phyloP scores from a whole-genome alignment of 106 monocot species.

The Xerophyta viscosa region DNA sequence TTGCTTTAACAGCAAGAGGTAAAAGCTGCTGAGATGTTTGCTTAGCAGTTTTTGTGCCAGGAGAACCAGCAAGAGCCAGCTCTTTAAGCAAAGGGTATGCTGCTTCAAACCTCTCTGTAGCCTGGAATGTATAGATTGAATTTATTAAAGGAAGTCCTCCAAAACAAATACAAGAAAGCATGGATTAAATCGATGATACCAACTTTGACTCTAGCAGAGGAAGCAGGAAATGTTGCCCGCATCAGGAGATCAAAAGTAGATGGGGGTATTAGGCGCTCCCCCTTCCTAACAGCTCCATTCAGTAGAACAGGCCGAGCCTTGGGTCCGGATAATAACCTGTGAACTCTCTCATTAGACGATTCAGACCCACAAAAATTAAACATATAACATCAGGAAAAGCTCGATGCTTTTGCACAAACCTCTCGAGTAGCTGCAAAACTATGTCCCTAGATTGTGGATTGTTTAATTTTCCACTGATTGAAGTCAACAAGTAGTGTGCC shows the following conservation, averaged over 20 bases:
- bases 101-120: constrained; percentile 93
- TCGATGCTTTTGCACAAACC: constrained; percentile 23
- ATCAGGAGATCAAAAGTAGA: constrained; percentile 70
- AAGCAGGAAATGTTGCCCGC: constrained; percentile 58
- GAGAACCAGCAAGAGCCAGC: constrained; percentile 72
- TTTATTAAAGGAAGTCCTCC: neutral
- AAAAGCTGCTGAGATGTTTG: constrained; percentile 81
- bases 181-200: neutral
- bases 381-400: neutral
- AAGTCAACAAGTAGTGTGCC: constrained; percentile 26
- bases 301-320: constrained; percentile 76
- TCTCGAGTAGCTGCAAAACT: constrained; percentile 35
- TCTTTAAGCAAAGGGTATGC: constrained; percentile 83
- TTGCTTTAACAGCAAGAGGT: constrained; percentile 43
- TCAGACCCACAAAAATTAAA: neutral
- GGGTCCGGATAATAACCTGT: constrained; percentile 57
- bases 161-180: neutral
- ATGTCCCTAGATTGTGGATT: constrained; percentile 37
- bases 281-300: constrained; percentile 89
- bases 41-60: constrained; percentile 79
- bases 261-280: constrained; percentile 85
- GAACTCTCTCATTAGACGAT: neutral
- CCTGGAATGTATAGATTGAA: constrained; percentile 29
- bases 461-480: constrained; percentile 16
- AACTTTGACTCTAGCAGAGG: constrained; percentile 74